Conservation (phyloP, 2,329 filamentous ascomycete genomes). For the Stagonosporopsis tanaceti region DNA sequence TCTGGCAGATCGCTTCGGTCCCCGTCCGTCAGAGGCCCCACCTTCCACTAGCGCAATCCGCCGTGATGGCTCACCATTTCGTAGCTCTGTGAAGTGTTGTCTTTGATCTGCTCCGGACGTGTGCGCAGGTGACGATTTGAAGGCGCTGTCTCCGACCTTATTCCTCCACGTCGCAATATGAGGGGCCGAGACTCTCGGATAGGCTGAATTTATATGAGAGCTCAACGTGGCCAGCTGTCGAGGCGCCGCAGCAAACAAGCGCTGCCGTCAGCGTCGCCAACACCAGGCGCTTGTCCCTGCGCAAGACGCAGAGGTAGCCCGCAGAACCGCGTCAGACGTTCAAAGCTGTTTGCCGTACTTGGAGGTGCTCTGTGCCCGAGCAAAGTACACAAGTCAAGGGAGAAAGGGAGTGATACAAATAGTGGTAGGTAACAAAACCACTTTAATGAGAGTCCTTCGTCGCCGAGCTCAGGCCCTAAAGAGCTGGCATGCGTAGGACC, state of each 20-base stretch:
- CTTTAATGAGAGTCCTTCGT: constrained; percentile 5
- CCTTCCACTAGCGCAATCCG: constrained; percentile 13
- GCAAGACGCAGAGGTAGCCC: not conserved
- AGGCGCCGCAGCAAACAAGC: constrained; percentile 1
- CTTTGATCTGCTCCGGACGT: not conserved
- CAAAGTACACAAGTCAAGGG: constrained; percentile 3
- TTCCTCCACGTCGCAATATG: constrained; percentile 5
- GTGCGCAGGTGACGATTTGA: constrained; percentile 1
- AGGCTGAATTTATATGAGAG: not conserved
- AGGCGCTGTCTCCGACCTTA: not conserved
- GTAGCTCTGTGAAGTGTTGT: constrained; percentile 2
- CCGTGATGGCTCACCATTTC: not conserved
- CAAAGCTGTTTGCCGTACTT: not conserved
- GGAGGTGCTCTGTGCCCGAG: not conserved
- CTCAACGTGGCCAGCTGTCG: not conserved
- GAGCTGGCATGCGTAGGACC: constrained; percentile 9
- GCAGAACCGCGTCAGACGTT: not conserved
- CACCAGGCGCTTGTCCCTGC: constrained; percentile 8
- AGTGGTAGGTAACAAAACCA: constrained; percentile 3
- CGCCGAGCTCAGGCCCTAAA: constrained; percentile 7
- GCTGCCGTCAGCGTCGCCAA: constrained; percentile 6
- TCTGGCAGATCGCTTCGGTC: constrained; percentile 1
- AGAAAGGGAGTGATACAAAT: constrained; percentile 6
- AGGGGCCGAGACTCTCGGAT: constrained; percentile 14
- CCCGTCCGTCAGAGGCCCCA: constrained; percentile 4